Evolutionary conservation across 768 basidiomycete genomes (phyloP).

Genomic region (Amanita exitialis): DNA sequence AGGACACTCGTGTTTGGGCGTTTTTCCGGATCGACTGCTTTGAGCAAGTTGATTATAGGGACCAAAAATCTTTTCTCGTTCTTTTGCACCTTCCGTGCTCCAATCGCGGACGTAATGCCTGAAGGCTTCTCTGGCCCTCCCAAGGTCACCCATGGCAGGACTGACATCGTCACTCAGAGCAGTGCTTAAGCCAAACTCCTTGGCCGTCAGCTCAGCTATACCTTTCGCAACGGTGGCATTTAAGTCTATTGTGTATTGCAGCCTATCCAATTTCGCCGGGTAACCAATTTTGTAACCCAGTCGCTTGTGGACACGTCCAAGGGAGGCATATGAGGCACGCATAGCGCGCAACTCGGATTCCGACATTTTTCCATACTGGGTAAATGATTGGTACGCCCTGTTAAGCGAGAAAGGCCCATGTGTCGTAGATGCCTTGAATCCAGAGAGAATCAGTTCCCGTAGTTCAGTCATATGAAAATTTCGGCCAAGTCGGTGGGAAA

Average conservation of each 20-base stretch:
- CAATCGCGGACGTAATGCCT: slow-evolving; percentile 68
- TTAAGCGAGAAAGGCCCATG: slow-evolving; percentile 32
- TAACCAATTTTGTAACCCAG: slow-evolving; percentile 45
- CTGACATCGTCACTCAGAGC: slow-evolving; percentile 10
- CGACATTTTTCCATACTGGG: slow-evolving; percentile 31
- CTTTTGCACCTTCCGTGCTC: slow-evolving; percentile 45
- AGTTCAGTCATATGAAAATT: slow-evolving; percentile 18
- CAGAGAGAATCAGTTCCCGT: slow-evolving; percentile 17
- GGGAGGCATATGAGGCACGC: slow-evolving; percentile 31
- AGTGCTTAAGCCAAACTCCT: slow-evolving; percentile 20
- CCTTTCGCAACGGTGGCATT: slow-evolving; percentile 28
- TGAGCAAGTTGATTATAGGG: slow-evolving; percentile 46
- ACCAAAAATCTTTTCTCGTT: slow-evolving; percentile 44
- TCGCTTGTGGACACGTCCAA: slow-evolving; percentile 35
- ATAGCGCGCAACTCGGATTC: slow-evolving; percentile 29
- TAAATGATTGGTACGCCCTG: slow-evolving; percentile 32
- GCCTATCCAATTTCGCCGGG: slow-evolving; percentile 36
- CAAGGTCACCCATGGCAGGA: slow-evolving; percentile 26
- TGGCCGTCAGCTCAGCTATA: slow-evolving; percentile 28
- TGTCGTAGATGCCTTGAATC: slow-evolving; percentile 9
- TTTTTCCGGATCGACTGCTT: slow-evolving; percentile 16
- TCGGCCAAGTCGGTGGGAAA: slow-evolving; percentile 17
- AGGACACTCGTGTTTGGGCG: slow-evolving; percentile 33
- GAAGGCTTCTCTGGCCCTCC: slow-evolving; percentile 44
- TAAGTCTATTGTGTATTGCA: slow-evolving; percentile 28